Evolutionary conservation across 176 grass and related monocot genomes (phyloP).

Genomic region (Pontederia paniculata): DNA sequence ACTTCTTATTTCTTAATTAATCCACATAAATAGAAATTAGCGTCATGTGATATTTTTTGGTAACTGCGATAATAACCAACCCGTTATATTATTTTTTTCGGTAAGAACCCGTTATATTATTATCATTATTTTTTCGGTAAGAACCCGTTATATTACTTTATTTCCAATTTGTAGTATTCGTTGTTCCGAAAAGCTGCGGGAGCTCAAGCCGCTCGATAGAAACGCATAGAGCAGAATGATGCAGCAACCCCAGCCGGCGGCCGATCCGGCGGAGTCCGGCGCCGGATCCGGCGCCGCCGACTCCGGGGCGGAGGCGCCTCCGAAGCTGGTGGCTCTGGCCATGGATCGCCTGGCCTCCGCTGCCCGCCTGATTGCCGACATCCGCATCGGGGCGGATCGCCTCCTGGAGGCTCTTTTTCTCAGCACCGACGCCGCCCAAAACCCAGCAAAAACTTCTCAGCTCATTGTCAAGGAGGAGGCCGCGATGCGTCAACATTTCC

Average conservation of each 20-base stretch:
- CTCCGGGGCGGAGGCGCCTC: slow-evolving; percentile 49
- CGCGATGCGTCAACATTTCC: slow-evolving; percentile 69
- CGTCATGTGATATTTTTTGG: no score
- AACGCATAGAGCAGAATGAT: not conserved
- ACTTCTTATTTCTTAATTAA: no score
- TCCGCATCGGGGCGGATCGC: slow-evolving; percentile 74
- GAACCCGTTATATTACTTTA: no score
- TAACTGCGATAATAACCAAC: no score
- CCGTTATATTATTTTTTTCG: no score
- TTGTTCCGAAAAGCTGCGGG: no score
- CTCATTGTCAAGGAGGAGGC: slow-evolving; percentile 42
- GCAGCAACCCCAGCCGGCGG: not conserved
- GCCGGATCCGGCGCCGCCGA: not conserved
- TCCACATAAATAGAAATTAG: no score
- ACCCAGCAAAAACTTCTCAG: slow-evolving; percentile 27
- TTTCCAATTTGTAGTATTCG: no score
- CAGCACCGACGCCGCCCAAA: slow-evolving; percentile 28
- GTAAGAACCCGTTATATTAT: no score
- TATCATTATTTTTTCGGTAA: no score
- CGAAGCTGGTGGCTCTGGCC: slow-evolving; percentile 92
- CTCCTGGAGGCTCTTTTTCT: slow-evolving; percentile 77
- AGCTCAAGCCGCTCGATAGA: no score
- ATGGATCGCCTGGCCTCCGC: slow-evolving; percentile 76
- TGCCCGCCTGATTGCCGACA: slow-evolving; percentile 75
- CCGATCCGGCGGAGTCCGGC: slow-evolving; percentile 8